Evolutionary conservation across 345 rosid genomes (phyloP), one percentile per base, ranked within the genome.

Genomic region (Melaleuca quinquenervia): DNA sequence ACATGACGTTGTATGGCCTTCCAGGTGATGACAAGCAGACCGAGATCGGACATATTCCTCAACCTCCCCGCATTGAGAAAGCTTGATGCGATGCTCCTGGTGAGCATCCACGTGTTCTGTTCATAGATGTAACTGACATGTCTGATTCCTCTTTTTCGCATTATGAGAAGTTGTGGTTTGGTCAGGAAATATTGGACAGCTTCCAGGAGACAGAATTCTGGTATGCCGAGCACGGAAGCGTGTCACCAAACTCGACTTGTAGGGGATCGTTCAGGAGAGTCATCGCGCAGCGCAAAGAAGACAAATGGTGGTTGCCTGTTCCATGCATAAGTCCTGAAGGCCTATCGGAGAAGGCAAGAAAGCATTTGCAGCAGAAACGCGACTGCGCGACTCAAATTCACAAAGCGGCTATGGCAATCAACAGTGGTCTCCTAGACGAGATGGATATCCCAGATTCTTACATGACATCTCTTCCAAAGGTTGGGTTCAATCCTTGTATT

Each of bases 271-370:
- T 76, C 51, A 82, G 86, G 36, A 87, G 82, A 78, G 51, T 84
- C 20, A 85, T 76, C 13, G 54, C 62, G 12, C 88, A 76, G 76
- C 88, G 51, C 60, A 87, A 90, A 86, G 93, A 93, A 85, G 95
- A 93, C 87, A 93, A 93, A 83, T 92, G 95, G 95, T 92, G 95
- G 95, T 88, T 92, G 82, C 95, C 95, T 0, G 91, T 92, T 74
- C 95, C 95, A 3, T 90, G 89, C 80, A 88, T 93, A 20, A 91
- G 91, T 4, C 50, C 90, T 3, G 87, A 87, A 84, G 95, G 95
- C 45, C 85, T 93, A 84, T 90, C 93, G 7, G 91, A 90, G 26
- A 91, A 87, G 16, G 86, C 86, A 16, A 93, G 91, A 89, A 91
- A 90, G 86, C 90, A 86, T 52, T 51, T 93, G 92, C 92, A 90